phyloP scores from a whole-genome alignment of 1,139 yeast genomes.

The Saccharomyces hybrid region DNA sequence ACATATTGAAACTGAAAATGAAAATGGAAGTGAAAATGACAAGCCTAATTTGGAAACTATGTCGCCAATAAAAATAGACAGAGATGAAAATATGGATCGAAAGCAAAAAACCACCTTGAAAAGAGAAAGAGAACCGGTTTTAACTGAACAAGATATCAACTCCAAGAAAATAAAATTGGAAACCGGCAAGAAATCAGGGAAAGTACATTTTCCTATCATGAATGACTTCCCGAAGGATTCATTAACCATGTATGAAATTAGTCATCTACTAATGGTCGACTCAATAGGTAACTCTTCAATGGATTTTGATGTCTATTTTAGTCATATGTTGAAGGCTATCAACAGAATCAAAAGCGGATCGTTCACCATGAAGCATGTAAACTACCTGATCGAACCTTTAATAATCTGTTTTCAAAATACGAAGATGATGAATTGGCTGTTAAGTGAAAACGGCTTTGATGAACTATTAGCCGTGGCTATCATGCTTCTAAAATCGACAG shows the following conservation, averaged over 20 bases:
- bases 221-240: conserved; percentile 8
- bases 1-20: too few relatives aligned
- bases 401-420: conserved; percentile 9
- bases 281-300: neutral
- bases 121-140: neutral
- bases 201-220: conserved; percentile 1
- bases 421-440: conserved; percentile 19
- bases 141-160: conserved; percentile 1
- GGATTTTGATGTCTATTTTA: conserved; percentile 8
- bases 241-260: conserved; percentile 16
- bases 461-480: conserved; percentile 14
- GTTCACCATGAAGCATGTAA: conserved; percentile 25
- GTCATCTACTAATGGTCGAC: conserved; percentile 6
- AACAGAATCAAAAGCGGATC: conserved; percentile 22
- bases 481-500: conserved; percentile 22
- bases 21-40: neutral
- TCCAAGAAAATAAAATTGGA: conserved; percentile 1
- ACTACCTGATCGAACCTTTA: conserved; percentile 20
- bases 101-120: neutral
- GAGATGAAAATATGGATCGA: neutral
- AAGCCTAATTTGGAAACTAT: neutral
- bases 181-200: neutral
- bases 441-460: conserved; percentile 17
- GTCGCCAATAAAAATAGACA: neutral
- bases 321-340: conserved; percentile 16